These are phyloP conservation scores for Neophaeococcomyces aloes DNA, from an alignment of 2,329 filamentous ascomycete species.

Conservation along the genomic window DNA sequence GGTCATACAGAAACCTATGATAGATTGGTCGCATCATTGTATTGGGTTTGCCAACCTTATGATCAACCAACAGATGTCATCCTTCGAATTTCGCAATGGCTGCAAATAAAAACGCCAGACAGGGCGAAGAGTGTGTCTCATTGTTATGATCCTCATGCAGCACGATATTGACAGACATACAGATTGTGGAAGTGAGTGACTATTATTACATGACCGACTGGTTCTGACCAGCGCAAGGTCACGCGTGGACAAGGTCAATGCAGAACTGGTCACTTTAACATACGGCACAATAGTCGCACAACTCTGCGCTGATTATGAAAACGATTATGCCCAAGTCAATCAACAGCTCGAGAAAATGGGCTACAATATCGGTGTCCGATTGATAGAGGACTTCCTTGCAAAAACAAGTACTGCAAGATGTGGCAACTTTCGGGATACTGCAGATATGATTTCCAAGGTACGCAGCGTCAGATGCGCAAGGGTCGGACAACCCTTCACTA, in stretches of 20 bases:
- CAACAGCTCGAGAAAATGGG: conserved; percentile 98
- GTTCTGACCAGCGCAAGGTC: conserved; percentile 48
- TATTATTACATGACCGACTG: neutral
- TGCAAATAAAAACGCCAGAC: conserved; percentile 48
- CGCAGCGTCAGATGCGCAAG: conserved; percentile 7
- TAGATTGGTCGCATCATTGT: too few species aligned
- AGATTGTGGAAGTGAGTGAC: conserved; percentile 85
- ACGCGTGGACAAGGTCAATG: conserved; percentile 93
- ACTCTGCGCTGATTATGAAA: conserved; percentile 90
- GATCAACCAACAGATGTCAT: neutral
- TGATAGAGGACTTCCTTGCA: conserved; percentile 96
- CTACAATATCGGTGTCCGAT: conserved; percentile 89
- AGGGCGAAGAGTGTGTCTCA: conserved; percentile 61
- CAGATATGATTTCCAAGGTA: conserved; percentile 92
- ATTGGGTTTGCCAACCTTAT: too few species aligned
- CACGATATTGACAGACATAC: conserved; percentile 7
- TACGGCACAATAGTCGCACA: conserved; percentile 97
- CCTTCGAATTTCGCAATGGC: conserved; percentile 10
- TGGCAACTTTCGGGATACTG: conserved; percentile 86
- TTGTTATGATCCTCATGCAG: neutral
- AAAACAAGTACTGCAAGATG: conserved; percentile 87
- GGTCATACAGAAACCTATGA: too few species aligned
- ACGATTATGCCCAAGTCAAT: conserved; percentile 90
- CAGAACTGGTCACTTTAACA: conserved; percentile 90
- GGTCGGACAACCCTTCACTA: neutral